phyloP scores from a whole-genome alignment of 1,284 basidiomycete species.

The Ganoderma leucocontextum region DNA sequence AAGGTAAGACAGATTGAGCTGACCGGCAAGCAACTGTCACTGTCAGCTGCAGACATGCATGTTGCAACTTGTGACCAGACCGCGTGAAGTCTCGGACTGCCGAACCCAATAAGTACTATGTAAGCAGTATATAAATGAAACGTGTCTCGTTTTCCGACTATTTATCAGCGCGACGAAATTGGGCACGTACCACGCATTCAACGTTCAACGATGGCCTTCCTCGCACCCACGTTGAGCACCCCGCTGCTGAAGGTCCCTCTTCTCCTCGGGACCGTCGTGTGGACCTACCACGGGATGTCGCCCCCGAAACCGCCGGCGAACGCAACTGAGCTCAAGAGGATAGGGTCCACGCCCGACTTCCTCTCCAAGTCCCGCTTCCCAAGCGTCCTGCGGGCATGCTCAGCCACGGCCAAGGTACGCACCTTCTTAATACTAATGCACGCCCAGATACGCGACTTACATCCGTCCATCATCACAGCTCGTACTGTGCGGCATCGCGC shows the following conservation, averaged over 20 bases:
- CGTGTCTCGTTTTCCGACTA: neutral
- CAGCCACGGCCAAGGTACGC: slow-evolving; percentile 3
- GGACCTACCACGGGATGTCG: slow-evolving; percentile 6
- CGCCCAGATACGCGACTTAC: neutral
- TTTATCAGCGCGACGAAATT: neutral
- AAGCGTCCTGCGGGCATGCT: neutral
- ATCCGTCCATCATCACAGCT: neutral
- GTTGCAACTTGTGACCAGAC: too few relatives aligned
- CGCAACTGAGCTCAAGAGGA: slow-evolving; percentile 7
- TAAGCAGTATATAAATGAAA: neutral
- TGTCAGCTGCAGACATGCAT: too few relatives aligned
- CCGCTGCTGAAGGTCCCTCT: slow-evolving; percentile 3
- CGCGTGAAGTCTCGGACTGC: too few relatives aligned
- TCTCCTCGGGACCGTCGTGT: neutral
- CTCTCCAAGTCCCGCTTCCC: slow-evolving; percentile 5
- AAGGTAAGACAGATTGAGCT: neutral
- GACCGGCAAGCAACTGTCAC: too few relatives aligned
- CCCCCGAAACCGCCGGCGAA: neutral
- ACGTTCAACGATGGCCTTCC: neutral
- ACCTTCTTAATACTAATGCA: neutral
- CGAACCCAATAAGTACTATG: neutral
- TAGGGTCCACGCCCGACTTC: slow-evolving; percentile 3
- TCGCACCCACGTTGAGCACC: neutral
- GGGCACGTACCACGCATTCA: too few relatives aligned
- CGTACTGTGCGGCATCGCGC: slow-evolving; percentile 1